phyloP scores from a whole-genome alignment of 2,329 filamentous ascomycete species.

The Incumbomyces delicatus region DNA sequence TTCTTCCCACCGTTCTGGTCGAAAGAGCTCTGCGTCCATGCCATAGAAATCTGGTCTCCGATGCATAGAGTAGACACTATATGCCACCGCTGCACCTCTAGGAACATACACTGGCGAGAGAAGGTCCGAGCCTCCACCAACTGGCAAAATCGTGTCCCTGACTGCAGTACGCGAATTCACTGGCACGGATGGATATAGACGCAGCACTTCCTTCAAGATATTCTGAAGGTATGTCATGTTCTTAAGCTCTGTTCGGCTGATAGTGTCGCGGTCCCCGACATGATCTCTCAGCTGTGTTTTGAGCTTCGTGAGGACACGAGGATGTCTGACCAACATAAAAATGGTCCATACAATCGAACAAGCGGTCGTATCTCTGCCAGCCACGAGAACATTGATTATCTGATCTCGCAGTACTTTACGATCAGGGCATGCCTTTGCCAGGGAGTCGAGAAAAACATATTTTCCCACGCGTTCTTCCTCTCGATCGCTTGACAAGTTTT shows the following conservation, averaged over 20 bases:
- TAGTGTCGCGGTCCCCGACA: slow-evolving; percentile 40
- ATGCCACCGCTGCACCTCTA: slow-evolving; percentile 38
- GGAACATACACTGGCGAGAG: slow-evolving; percentile 35
- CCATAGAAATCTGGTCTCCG: slow-evolving; percentile 34
- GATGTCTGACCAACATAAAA: slow-evolving; percentile 61
- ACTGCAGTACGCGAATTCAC: slow-evolving; percentile 66
- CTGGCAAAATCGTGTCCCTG: slow-evolving; percentile 62
- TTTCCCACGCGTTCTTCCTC: slow-evolving; percentile 28
- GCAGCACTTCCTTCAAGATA: slow-evolving; percentile 48
- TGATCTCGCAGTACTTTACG: slow-evolving; percentile 20
- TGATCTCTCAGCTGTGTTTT: slow-evolving; percentile 57
- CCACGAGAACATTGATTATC: slow-evolving; percentile 61
- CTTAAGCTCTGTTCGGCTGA: slow-evolving; percentile 2
- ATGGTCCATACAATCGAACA: slow-evolving; percentile 69
- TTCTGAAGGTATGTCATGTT: slow-evolving; percentile 32
- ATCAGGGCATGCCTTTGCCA: slow-evolving; percentile 26
- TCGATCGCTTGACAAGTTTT: slow-evolving; percentile 30
- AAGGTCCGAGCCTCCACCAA: slow-evolving; percentile 44
- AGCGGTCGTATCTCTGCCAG: slow-evolving; percentile 75
- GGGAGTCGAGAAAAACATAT: slow-evolving; percentile 36
- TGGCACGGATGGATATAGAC: slow-evolving; percentile 67
- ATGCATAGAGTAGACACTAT: slow-evolving; percentile 44
- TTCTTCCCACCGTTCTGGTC: slow-evolving; percentile 41
- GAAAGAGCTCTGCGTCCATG: slow-evolving; percentile 33
- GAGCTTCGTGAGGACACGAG: slow-evolving; percentile 55